These are phyloP conservation scores for Botryotinia calthae DNA, from an alignment of 2,329 filamentous ascomycete genomes.

Conservation along the genomic window DNA sequence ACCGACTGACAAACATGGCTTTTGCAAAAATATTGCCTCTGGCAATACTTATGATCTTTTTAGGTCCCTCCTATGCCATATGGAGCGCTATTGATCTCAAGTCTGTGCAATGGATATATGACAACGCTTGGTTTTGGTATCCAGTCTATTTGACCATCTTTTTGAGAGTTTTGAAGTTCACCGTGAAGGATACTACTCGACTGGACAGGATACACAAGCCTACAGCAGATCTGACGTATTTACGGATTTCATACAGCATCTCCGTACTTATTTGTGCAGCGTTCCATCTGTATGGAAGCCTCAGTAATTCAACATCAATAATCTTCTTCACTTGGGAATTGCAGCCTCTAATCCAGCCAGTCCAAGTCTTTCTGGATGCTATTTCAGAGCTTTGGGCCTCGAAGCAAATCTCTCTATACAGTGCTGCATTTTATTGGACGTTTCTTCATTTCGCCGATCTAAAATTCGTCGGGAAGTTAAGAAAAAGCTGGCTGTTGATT, in stretches of 20 bases:
- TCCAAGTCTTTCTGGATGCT: neutral
- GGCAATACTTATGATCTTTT: constrained; percentile 32
- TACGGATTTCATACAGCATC: constrained; percentile 23
- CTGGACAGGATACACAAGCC: constrained; percentile 1
- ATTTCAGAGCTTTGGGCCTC: neutral
- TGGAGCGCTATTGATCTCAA: constrained; percentile 23
- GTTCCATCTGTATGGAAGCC: constrained; percentile 28
- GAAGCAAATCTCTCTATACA: constrained; percentile 25
- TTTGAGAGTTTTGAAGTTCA: neutral
- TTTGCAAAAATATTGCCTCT: constrained; percentile 37
- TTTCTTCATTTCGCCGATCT: constrained; percentile 39
- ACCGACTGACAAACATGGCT: constrained; percentile 36
- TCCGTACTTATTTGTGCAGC: neutral
- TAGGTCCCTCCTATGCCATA: constrained; percentile 34
- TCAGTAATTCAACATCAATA: constrained; percentile 29
- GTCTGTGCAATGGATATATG: constrained; percentile 33
- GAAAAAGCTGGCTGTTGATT: constrained; percentile 25
- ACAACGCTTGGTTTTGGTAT: constrained; percentile 45
- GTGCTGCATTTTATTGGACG: constrained; percentile 37
- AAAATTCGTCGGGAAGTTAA: constrained; percentile 37
- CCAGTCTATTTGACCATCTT: constrained; percentile 30
- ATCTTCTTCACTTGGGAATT: neutral
- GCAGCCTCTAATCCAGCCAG: neutral
- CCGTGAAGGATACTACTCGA: constrained; percentile 16
- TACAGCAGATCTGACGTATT: constrained; percentile 25